Evolutionary conservation across 495 filamentous ascomycete species (phyloP), one percentile per base, ranked within the genome.

Genomic region (Daldinia decipiens): DNA sequence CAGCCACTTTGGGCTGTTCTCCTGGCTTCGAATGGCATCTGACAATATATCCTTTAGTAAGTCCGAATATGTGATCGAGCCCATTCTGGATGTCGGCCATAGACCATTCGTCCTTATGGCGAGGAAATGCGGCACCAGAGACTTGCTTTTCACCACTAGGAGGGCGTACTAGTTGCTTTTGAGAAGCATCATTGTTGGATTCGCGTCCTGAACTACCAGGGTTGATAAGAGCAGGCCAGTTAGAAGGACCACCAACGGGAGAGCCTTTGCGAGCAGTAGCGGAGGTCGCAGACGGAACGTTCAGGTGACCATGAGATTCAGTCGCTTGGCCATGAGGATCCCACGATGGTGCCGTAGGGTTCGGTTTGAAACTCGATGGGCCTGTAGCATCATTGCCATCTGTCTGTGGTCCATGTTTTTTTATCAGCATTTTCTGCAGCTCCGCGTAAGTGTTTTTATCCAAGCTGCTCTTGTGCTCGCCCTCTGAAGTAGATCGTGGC

Each of bases 11-110:
- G 19, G 55, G 40, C 4, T n/a, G 1, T 1, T 73, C 56, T 0
- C 26, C 32, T 0, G 1, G 3, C 15, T 59, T 68, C 0, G 36
- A 39, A 26, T 73, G 70, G 26, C 50, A 73, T 6, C 40, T 34
- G 1, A 68, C 65, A 9, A 68, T 27, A n/a, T 73, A 73, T 8
- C 70, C 70, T 26, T 65, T 73, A 12, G 65, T 36, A 12, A 68
- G 15, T 0, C 9, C 24, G 26, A 51, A 26, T 1, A 72, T 38
- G 13, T 68, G 70, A 7, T 65, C 40, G 19, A 62, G n/a, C 0
- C 26, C 59, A 17, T 61, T 26, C 3, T 24, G 15, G 13, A 72
- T 57, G 12, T 72, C 70, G 0, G 47, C 15, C 1, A 62, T 12
- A 3, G 26, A 21, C 70, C 59, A 68, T 4, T 40, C 1, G 0